Percentiles rank a stretch among this genome's conserved stretches.
These are phyloP conservation scores for Salix dunnii DNA, from an alignment of 345 rosid genomes.

Conservation along the genomic window DNA sequence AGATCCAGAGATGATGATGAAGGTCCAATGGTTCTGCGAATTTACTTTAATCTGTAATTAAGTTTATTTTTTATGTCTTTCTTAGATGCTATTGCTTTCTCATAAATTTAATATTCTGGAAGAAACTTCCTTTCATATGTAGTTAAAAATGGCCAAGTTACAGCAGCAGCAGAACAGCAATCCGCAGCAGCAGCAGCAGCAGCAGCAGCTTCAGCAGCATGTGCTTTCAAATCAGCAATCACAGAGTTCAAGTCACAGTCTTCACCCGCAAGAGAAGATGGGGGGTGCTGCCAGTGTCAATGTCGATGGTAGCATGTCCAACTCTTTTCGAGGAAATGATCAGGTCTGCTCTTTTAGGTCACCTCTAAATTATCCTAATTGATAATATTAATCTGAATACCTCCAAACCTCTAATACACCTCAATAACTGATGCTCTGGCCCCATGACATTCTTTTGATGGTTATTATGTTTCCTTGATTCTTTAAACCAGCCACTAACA, in stretches of 20 bases:
- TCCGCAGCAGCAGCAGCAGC: constrained; percentile 48
- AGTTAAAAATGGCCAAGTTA: constrained; percentile 71
- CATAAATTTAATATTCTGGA: not conserved
- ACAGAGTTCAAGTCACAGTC: constrained; percentile 63
- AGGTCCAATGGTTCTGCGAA: constrained; percentile 39
- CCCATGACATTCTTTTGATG: not conserved
- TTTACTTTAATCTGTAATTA: not conserved
- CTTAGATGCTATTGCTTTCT: not conserved
- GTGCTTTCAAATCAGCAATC: constrained; percentile 66
- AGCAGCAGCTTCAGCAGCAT: constrained; percentile 57
- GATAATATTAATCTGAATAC: too few relatives aligned
- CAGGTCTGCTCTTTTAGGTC: constrained; percentile 61
- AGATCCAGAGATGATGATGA: constrained; percentile 61
- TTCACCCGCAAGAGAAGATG: constrained; percentile 84
- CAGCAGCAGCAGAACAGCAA: constrained; percentile 51
- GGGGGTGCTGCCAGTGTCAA: constrained; percentile 66
- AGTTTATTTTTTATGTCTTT: not conserved
- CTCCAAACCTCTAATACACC: not conserved
- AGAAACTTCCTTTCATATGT: constrained; percentile 2
- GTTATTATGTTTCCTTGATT: not conserved
- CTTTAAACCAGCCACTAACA: not conserved
- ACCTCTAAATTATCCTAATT: not conserved
- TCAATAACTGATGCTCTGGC: not conserved
- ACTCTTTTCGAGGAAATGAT: constrained; percentile 91
- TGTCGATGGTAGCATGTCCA: constrained; percentile 81